Percentiles rank a stretch among this genome's conserved stretches.
phyloP scores from a whole-genome alignment of 1,139 yeast genomes.

The Candida sp. region DNA sequence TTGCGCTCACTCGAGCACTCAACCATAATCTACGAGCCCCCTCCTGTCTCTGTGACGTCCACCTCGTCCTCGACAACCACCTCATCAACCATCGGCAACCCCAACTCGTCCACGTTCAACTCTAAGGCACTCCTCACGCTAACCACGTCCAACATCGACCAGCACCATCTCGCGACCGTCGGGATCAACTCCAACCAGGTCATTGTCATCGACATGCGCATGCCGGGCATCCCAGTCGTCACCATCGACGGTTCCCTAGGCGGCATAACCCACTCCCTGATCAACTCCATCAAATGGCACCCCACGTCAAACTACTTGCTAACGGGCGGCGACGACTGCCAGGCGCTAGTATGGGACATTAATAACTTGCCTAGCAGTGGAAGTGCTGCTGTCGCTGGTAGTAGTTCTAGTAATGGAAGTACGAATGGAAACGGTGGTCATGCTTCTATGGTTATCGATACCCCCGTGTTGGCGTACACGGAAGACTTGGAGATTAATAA shows the following conservation, averaged over 20 bases:
- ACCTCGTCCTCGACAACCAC: slow-evolving; percentile 32
- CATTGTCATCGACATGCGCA: slow-evolving; percentile 79
- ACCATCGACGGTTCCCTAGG: slow-evolving; percentile 69
- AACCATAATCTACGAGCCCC: slow-evolving; percentile 85
- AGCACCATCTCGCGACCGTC: slow-evolving; percentile 78
- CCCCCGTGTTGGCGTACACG: slow-evolving; percentile 58
- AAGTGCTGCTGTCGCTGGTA: slow-evolving; percentile 10
- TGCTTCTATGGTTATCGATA: slow-evolving; percentile 27
- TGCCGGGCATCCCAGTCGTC: slow-evolving; percentile 83
- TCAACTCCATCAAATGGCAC: slow-evolving; percentile 85
- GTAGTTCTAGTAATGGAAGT: slow-evolving; percentile 12
- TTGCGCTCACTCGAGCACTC: slow-evolving; percentile 90
- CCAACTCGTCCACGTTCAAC: slow-evolving; percentile 21
- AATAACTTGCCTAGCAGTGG: slow-evolving; percentile 25
- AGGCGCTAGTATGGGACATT: slow-evolving; percentile 86
- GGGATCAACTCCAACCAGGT: slow-evolving; percentile 73
- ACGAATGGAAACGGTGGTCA: slow-evolving; percentile 4
- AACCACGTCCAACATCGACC: slow-evolving; percentile 81
- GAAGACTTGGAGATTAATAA: slow-evolving; percentile 76
- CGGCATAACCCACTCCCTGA: slow-evolving; percentile 49
- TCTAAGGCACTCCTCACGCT: slow-evolving; percentile 73
- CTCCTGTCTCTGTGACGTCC: slow-evolving; percentile 11
- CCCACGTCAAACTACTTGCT: slow-evolving; percentile 71
- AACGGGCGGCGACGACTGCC: slow-evolving; percentile 92
- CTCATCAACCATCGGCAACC: slow-evolving; percentile 8